These are phyloP conservation scores for Pythium aquatile DNA, from an alignment of 352 stramenopile genomes.

Conservation along the genomic window DNA sequence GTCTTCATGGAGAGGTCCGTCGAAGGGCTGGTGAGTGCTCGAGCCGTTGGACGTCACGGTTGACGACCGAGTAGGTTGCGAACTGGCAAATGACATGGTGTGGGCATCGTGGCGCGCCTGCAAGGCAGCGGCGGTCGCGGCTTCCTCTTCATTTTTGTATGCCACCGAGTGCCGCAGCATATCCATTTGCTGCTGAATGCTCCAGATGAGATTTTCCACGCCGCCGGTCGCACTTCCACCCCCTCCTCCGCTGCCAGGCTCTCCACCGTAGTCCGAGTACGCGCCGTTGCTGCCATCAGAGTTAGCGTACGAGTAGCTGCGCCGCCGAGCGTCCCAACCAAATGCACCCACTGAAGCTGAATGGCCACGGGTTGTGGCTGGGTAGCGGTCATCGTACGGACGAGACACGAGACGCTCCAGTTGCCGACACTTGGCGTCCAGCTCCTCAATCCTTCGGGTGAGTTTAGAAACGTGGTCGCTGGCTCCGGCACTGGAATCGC, in stretches of 20 bases:
- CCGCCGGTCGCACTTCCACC: slow-evolving; percentile 33
- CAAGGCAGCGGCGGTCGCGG: slow-evolving; percentile 22
- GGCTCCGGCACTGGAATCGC: slow-evolving; percentile 26
- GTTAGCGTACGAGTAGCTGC: slow-evolving; percentile 26
- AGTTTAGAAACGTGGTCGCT: slow-evolving; percentile 62
- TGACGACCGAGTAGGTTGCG: slow-evolving; percentile 61
- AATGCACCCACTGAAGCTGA: slow-evolving; percentile 1
- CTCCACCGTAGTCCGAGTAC: slow-evolving; percentile 13
- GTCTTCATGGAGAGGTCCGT: slow-evolving; percentile 35
- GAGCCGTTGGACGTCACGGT: slow-evolving; percentile 61
- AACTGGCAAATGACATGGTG: slow-evolving; percentile 64
- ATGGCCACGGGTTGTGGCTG: slow-evolving; percentile 2
- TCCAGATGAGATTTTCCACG: slow-evolving; percentile 76
- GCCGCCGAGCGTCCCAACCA: slow-evolving; percentile 13
- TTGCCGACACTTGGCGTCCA: slow-evolving; percentile 80
- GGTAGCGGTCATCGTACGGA: slow-evolving; percentile 22
- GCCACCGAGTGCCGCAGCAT: slow-evolving; percentile 71
- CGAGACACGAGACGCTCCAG: slow-evolving; percentile 70
- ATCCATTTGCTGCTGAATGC: slow-evolving; percentile 83
- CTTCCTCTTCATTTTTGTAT: slow-evolving; percentile 50
- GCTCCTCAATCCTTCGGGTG: slow-evolving; percentile 67
- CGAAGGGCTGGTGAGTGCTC: slow-evolving; percentile 32
- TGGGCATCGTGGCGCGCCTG: slow-evolving; percentile 50
- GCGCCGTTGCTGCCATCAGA: slow-evolving; percentile 25
- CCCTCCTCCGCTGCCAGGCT: not conserved